These are phyloP conservation scores for Saccharomyces hybrid DNA, from an alignment of 1,139 yeast genomes.

Conservation along the genomic window DNA sequence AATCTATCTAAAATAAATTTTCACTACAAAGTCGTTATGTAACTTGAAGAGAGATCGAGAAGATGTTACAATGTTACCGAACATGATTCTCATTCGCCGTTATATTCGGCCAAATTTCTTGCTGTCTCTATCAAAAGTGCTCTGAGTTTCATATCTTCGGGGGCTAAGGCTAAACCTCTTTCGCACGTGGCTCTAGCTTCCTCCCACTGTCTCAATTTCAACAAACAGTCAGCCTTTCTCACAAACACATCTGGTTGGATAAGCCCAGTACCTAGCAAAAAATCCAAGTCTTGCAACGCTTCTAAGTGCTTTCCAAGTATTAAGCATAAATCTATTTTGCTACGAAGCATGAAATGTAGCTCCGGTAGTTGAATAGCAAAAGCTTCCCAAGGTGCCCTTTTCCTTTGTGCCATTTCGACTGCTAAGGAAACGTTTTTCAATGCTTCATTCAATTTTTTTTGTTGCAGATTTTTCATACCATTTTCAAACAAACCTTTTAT, in stretches of 20 bases:
- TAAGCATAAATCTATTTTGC: slow-evolving; percentile 77
- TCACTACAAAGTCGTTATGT: too few relatives aligned
- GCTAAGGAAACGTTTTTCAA: slow-evolving; percentile 68
- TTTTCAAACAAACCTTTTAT: slow-evolving; percentile 67
- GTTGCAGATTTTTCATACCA: slow-evolving; percentile 58
- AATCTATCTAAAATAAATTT: too few relatives aligned
- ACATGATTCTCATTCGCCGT: slow-evolving; percentile 25
- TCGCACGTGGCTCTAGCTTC: slow-evolving; percentile 72
- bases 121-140: slow-evolving; percentile 22
- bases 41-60: too few relatives aligned
- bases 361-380: slow-evolving; percentile 78
- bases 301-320: slow-evolving; percentile 55
- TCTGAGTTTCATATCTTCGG: slow-evolving; percentile 43
- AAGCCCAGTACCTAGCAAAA: slow-evolving; percentile 60
- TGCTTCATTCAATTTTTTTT: slow-evolving; percentile 61
- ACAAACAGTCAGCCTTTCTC: slow-evolving; percentile 71
- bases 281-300: slow-evolving; percentile 77
- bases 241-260: slow-evolving; percentile 68
- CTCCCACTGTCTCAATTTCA: slow-evolving; percentile 59
- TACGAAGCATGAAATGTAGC: slow-evolving; percentile 60
- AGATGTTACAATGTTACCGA: too few relatives aligned
- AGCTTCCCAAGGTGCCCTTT: slow-evolving; percentile 81
- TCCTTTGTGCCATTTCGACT: slow-evolving; percentile 62
- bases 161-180: slow-evolving; percentile 64
- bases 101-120: slow-evolving; percentile 26